Evolutionary conservation across 805 yeast species (phyloP), one percentile per base, ranked within the genome.

Genomic region (Hanseniaspora lindneri): DNA sequence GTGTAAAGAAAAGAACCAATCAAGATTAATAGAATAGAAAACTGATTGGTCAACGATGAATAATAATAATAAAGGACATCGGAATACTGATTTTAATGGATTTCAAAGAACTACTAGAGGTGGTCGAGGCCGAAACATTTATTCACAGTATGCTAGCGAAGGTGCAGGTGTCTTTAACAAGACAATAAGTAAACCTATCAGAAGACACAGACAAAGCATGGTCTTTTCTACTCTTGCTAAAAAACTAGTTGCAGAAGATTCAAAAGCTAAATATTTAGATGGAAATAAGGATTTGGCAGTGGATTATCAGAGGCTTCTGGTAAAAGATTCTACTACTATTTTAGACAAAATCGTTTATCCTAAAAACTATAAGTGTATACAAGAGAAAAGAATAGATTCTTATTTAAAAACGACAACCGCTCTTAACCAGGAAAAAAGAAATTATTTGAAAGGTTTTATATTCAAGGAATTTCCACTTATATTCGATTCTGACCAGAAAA

Each of bases 61-160:
- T n/a, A n/a, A n/a, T n/a, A n/a, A n/a, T n/a, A n/a, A n/a, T n/a
- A n/a, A n/a, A n/a, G n/a, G n/a, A n/a, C n/a, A n/a, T n/a, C n/a
- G n/a, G n/a, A 30, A 30, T n/a, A 17, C 16, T 17, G 7, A 6
- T 6, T 17, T 17, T 17, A 33, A n/a, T 33, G 37, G 37, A 8
- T 33, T 33, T 14, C 37, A 33, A 19, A 33, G 21, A 33, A 33
- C 37, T 19, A 4, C 16, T 16, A 33, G 19, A 7, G 13, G 14
- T 16, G 19, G 13, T 17, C 37, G 21, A 33, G 21, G 21, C 16
- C 19, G 19, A 17, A 16, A 72, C 63, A 19, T 55, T 52, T 4
- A 62, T 55, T n/a, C 13, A 7, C 23, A 13, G 8, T 21, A n/a
- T 10, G 8, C 20, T 8, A 7, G 25, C 25, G 41, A 39, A 8